A percentile compares a stretch with the other conserved stretches of the same genome.
phyloP scores from a whole-genome alignment of 352 stramenopile genomes.

The Pythium angustatum region DNA sequence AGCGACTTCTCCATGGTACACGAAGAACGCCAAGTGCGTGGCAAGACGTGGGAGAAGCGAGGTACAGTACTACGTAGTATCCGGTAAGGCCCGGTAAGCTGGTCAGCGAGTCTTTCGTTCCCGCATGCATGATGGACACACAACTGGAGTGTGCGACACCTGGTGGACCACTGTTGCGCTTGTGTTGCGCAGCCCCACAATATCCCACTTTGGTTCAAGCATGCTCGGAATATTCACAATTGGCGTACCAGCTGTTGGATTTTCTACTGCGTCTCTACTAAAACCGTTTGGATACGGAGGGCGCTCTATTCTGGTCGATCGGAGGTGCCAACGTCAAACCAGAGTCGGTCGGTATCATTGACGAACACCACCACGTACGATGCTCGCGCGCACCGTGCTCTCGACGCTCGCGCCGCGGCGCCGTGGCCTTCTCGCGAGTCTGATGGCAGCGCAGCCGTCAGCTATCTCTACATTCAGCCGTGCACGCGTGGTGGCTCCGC shows the following conservation, averaged over 20 bases:
- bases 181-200: slow-evolving; percentile 10
- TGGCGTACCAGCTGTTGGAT: too few species aligned
- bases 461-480: not conserved
- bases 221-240: not conserved
- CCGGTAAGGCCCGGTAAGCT: too few species aligned
- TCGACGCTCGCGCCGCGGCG: slow-evolving; percentile 11
- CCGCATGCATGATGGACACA: slow-evolving; percentile 12
- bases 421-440: not conserved
- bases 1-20: slow-evolving; percentile 12
- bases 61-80: too few species aligned
- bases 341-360: too few species aligned
- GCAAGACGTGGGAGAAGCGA: too few species aligned
- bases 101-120: not conserved
- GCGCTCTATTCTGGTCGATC: not conserved
- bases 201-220: not conserved
- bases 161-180: not conserved
- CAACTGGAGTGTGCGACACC: not conserved
- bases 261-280: not conserved
- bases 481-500: not conserved
- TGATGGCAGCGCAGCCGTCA: not conserved
- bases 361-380: slow-evolving; percentile 1
- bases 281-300: not conserved
- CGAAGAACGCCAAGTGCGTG: not conserved
- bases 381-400: slow-evolving; percentile 10
- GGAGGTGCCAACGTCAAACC: not conserved